Evolutionary conservation across 1,284 basidiomycete genomes (phyloP).

Genomic region (Trichosporon ovoides): DNA sequence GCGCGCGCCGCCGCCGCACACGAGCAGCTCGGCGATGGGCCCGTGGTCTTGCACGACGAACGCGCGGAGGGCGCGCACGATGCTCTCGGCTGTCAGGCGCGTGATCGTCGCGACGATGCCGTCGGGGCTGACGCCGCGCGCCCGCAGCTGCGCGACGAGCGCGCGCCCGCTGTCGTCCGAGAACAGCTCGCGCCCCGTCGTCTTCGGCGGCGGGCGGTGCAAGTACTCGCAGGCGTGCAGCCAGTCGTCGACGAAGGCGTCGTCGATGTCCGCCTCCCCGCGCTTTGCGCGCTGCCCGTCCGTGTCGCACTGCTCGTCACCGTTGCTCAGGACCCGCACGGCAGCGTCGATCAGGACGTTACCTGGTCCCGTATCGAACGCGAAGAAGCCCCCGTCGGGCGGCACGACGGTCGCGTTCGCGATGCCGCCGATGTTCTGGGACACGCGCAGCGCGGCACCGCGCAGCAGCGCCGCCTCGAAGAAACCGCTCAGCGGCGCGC

Average conservation of each 20-base stretch:
- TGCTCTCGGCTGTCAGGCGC: conserved; percentile 20
- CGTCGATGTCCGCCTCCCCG: neutral
- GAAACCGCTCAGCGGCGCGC: conserved; percentile 25
- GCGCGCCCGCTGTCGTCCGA: conserved; percentile 17
- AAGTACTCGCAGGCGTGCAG: neutral
- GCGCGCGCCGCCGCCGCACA: conserved; percentile 26
- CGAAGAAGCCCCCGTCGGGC: conserved; percentile 7
- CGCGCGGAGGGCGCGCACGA: conserved; percentile 14
- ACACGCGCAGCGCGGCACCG: conserved; percentile 18
- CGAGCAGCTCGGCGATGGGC: conserved; percentile 17
- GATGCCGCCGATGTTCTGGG: conserved; percentile 32
- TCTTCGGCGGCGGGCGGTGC: conserved; percentile 3
- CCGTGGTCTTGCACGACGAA: neutral
- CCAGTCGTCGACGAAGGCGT: neutral
- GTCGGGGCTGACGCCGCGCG: conserved; percentile 14
- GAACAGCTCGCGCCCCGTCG: conserved; percentile 23
- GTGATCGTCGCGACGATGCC: conserved; percentile 26
- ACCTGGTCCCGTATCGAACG: conserved; percentile 21
- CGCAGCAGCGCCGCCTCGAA: conserved; percentile 25
- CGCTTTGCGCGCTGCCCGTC: conserved; percentile 9
- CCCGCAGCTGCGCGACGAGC: conserved; percentile 11
- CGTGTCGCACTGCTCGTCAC: conserved; percentile 21
- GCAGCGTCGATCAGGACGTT: conserved; percentile 29
- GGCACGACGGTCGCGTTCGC: conserved; percentile 26
- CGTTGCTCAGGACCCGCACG: conserved; percentile 20